Evolutionary conservation across 768 basidiomycete species (phyloP).

Genomic region (Ramaria rubella): DNA sequence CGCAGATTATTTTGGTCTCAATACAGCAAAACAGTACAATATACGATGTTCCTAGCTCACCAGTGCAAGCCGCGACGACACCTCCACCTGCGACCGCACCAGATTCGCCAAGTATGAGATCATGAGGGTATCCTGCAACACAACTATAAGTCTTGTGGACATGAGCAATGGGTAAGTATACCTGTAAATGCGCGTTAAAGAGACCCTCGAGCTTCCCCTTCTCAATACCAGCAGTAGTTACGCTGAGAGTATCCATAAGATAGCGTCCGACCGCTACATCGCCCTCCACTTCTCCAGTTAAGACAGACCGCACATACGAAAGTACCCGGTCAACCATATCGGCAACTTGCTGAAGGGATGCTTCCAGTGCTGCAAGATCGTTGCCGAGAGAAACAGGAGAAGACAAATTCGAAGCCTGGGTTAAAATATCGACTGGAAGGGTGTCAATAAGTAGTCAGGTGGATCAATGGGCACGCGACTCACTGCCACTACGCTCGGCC

Average conservation of each 20-base stretch:
- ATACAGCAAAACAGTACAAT: not conserved
- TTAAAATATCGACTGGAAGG: conserved; percentile 69
- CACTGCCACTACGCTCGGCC: conserved; percentile 80
- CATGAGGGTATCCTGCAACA: conserved; percentile 79
- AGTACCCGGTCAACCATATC: conserved; percentile 82
- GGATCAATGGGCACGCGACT: conserved; percentile 26
- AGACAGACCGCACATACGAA: conserved; percentile 73
- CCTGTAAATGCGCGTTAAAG: conserved; percentile 75
- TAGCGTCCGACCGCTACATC: conserved; percentile 86
- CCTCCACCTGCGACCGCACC: conserved; percentile 88
- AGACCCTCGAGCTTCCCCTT: conserved; percentile 39
- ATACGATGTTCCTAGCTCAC: conserved; percentile 29
- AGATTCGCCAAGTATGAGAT: conserved; percentile 92
- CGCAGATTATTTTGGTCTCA: conserved; percentile 3
- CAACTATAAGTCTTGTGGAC: conserved; percentile 14
- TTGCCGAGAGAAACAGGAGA: conserved; percentile 42
- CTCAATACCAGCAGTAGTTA: conserved; percentile 64
- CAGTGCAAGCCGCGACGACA: conserved; percentile 80
- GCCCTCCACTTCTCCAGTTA: conserved; percentile 69
- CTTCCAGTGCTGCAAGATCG: conserved; percentile 71
- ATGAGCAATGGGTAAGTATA: conserved; percentile 20
- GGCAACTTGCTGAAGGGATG: conserved; percentile 63
- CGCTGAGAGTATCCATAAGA: conserved; percentile 78
- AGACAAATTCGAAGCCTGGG: conserved; percentile 38
- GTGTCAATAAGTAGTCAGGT: conserved; percentile 9